A percentile compares a stretch with the other conserved stretches of the same genome.
phyloP scores from a whole-genome alignment of 2,329 filamentous ascomycete genomes.

The Talaromyces amestolkiae region DNA sequence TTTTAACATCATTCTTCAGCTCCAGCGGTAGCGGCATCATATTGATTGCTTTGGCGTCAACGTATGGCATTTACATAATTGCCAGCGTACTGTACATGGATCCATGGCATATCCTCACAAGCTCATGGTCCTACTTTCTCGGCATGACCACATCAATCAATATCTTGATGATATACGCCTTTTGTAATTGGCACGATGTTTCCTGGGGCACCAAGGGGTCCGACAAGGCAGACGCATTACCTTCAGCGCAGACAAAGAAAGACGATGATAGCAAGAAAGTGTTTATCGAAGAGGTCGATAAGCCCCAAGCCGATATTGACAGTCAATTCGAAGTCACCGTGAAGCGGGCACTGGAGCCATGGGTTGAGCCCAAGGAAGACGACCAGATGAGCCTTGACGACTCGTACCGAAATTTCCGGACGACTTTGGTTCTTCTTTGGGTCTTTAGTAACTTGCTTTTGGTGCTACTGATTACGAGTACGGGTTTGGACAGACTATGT shows the following conservation, averaged over 20 bases:
- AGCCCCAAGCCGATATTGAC: conserved; percentile 97
- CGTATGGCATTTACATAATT: conserved; percentile 94
- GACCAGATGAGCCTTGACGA: conserved; percentile 77
- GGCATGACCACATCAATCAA: conserved; percentile 99
- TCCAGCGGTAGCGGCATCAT: conserved; percentile 82
- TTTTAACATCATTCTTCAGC: conserved; percentile 78
- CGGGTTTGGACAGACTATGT: neutral
- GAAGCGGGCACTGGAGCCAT: conserved; percentile 85
- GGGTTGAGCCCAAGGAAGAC: conserved; percentile 70
- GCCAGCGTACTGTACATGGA: conserved; percentile 97
- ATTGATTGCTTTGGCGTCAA: conserved; percentile 85
- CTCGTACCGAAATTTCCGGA: conserved; percentile 99
- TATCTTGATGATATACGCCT: conserved; percentile 98
- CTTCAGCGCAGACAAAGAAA: conserved; percentile 84
- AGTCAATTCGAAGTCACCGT: conserved; percentile 95
- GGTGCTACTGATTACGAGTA: neutral
- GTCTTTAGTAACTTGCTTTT: neutral
- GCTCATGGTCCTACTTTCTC: conserved; percentile 87
- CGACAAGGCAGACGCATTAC: conserved; percentile 89
- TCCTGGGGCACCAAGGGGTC: conserved; percentile 99
- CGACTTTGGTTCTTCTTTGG: conserved; percentile 62
- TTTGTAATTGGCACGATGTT: conserved; percentile 99
- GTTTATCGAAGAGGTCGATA: conserved; percentile 92
- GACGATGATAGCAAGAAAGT: conserved; percentile 79
- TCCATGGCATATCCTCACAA: conserved; percentile 99